These are phyloP conservation scores for Russula ochroleuca DNA, from an alignment of 768 basidiomycete species.

Conservation along the genomic window DNA sequence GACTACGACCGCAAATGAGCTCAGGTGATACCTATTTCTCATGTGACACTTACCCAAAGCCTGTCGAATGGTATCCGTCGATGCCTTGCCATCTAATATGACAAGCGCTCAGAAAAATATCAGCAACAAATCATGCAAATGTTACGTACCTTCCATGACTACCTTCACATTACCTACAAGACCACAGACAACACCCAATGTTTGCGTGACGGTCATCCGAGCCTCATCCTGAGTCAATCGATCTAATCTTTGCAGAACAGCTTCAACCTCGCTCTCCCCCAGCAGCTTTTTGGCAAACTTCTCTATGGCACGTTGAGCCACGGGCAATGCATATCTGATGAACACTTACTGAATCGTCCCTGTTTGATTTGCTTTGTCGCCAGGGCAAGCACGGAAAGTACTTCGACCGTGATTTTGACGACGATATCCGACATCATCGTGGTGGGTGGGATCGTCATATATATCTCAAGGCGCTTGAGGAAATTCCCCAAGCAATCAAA, in stretches of 20 bases:
- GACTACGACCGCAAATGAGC: background rate
- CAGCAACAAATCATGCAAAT: background rate
- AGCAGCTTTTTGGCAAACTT: background rate
- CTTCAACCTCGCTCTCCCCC: background rate
- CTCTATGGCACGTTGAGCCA: background rate
- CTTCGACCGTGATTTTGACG: background rate
- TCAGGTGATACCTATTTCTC: background rate
- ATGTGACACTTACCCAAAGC: background rate
- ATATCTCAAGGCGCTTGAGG: background rate
- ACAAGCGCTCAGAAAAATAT: background rate
- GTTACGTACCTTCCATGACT: background rate
- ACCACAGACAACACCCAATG: background rate
- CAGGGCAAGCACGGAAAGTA: background rate
- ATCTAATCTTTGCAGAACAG: background rate
- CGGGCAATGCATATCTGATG: no score
- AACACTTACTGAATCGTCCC: conserved; percentile 1
- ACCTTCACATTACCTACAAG: background rate
- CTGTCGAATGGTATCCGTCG: background rate
- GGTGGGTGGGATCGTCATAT: background rate
- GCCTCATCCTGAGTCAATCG: background rate
- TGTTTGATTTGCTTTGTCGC: conserved; percentile 8
- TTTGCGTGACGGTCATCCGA: background rate
- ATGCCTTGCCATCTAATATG: background rate
- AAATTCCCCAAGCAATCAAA: background rate
- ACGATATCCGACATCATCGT: background rate